Conservation (phyloP, 352 stramenopile genomes). For the Globisporangium spinosum region DNA sequence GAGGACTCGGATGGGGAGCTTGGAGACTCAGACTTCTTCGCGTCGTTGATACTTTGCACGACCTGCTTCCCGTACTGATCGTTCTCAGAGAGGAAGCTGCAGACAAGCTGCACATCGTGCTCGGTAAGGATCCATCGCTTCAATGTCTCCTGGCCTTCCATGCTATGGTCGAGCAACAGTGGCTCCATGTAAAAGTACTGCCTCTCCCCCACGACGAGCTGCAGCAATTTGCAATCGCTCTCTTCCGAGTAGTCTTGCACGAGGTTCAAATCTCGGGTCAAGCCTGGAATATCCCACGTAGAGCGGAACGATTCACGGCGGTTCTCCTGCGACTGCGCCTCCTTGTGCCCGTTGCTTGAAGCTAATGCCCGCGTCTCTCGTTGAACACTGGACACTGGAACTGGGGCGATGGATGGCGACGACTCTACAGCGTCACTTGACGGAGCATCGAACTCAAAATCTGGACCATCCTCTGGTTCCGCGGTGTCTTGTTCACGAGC, state of each 20-base stretch:
- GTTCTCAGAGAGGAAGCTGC: slow-evolving; percentile 30
- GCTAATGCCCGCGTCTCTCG: not conserved
- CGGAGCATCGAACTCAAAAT: not conserved
- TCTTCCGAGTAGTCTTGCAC: slow-evolving; percentile 76
- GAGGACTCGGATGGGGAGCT: not conserved
- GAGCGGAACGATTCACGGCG: slow-evolving; percentile 50
- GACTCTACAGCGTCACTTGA: not conserved
- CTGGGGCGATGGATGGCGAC: not conserved
- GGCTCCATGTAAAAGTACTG: slow-evolving; percentile 82
- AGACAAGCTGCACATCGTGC: slow-evolving; percentile 36
- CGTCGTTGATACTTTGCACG: slow-evolving; percentile 8
- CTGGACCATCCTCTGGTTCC: not conserved
- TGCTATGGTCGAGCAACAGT: slow-evolving; percentile 24
- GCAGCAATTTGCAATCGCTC: slow-evolving; percentile 56
- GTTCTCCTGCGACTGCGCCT: not conserved
- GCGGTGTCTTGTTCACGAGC: not conserved
- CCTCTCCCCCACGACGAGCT: slow-evolving; percentile 53
- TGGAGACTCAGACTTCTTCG: not conserved
- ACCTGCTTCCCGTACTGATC: slow-evolving; percentile 30
- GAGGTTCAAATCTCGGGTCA: slow-evolving; percentile 65
- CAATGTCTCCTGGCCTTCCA: slow-evolving; percentile 18
- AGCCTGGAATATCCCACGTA: slow-evolving; percentile 50
- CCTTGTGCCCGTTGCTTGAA: not conserved
- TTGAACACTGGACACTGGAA: slow-evolving; percentile 1
- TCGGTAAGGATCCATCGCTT: slow-evolving; percentile 35